These are phyloP conservation scores for Peniophora sp. DNA, from an alignment of 1,284 basidiomycete genomes.

Conservation along the genomic window DNA sequence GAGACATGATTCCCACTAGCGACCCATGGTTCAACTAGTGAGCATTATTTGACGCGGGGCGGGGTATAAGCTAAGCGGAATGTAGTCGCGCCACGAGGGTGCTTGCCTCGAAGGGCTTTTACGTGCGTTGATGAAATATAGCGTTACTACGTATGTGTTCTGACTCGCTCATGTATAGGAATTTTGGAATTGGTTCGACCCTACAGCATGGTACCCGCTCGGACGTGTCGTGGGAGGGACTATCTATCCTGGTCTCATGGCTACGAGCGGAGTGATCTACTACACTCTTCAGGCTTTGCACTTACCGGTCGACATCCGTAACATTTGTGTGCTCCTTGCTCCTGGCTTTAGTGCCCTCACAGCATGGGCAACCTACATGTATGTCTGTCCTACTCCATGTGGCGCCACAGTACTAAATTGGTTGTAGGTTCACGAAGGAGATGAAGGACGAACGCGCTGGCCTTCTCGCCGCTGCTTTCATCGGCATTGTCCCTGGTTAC, in stretches of 20 bases:
- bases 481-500: conserved; percentile 96
- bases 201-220: conserved; percentile 97
- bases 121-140: conserved; percentile 45
- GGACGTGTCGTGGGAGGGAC: conserved; percentile 98
- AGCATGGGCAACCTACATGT: conserved; percentile 97
- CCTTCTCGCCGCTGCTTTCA: conserved; percentile 95
- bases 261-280: conserved; percentile 95
- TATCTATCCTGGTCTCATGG: conserved; percentile 97
- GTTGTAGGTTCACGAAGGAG: conserved; percentile 81
- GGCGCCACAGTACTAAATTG: background rate
- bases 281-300: conserved; percentile 83
- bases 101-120: conserved; percentile 87
- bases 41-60: conserved; percentile 23
- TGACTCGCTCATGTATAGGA: conserved; percentile 41
- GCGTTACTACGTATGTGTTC: background rate
- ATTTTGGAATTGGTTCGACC: conserved; percentile 99
- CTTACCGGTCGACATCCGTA: conserved; percentile 95
- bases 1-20: conserved; percentile 33
- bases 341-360: conserved; percentile 96
- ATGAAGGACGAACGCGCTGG: conserved; percentile 93
- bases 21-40: conserved; percentile 98
- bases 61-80: conserved; percentile 1
- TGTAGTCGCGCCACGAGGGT: conserved; percentile 84
- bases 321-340: conserved; percentile 94
- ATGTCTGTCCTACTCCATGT: conserved; percentile 20